phyloP scores from a whole-genome alignment of 371 early-diverging fungal genomes.

The Encephalitozoon cuniculi region DNA sequence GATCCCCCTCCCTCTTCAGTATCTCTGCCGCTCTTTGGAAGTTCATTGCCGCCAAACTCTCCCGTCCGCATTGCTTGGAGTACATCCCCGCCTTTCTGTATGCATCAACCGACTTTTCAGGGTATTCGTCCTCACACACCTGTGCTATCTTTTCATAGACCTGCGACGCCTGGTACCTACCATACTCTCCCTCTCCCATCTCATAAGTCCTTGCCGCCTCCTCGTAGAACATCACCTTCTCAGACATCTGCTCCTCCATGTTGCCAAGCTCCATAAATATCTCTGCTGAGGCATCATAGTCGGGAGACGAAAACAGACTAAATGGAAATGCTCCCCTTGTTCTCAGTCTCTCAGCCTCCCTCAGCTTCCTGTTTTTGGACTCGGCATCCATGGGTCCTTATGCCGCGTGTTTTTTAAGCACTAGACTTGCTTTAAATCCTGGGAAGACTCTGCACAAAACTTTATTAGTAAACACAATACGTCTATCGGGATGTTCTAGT shows the following conservation, averaged over 20 bases:
- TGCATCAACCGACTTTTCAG: not conserved
- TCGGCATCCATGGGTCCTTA: conserved; percentile 11
- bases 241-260: not conserved
- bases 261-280: conserved; percentile 14
- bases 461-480: not conserved
- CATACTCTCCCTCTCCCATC: conserved; percentile 29
- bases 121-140: not conserved
- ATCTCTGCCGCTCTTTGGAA: conserved; percentile 8
- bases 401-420: not conserved
- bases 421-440: not conserved
- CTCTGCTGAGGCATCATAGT: conserved; percentile 26
- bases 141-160: conserved; percentile 30
- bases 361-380: conserved; percentile 7
- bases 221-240: conserved; percentile 10
- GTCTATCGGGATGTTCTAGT: not conserved
- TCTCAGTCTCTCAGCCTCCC: conserved; percentile 22
- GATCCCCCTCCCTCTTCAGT: not conserved
- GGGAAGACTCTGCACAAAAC: not conserved
- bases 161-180: conserved; percentile 14
- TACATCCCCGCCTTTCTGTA: not conserved
- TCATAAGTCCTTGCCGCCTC: conserved; percentile 32
- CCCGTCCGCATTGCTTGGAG: conserved; percentile 4
- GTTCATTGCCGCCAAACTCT: conserved; percentile 8
- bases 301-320: conserved; percentile 5
- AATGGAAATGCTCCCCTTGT: not conserved